These are phyloP conservation scores for Boletus subparvulus DNA, from an alignment of 768 basidiomycete genomes.

Conservation along the genomic window DNA sequence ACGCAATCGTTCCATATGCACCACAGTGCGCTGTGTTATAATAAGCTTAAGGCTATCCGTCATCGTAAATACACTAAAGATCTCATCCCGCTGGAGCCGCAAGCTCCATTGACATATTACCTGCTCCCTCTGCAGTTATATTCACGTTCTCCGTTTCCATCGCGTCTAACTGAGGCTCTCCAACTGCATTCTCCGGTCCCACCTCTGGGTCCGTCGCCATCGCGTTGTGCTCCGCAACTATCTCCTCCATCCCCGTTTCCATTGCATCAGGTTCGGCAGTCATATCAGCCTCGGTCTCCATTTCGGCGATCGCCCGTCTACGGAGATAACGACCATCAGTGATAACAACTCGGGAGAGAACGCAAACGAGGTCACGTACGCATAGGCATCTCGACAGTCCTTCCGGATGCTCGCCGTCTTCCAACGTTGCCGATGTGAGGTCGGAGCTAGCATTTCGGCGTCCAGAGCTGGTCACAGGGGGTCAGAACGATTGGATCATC, in stretches of 20 bases:
- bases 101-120: neutral
- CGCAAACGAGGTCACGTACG: slow-evolving; percentile 40
- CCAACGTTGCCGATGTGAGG: slow-evolving; percentile 58
- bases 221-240: neutral
- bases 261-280: neutral
- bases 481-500: neutral
- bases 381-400: slow-evolving; percentile 61
- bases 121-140: neutral
- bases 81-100: slow-evolving; percentile 9
- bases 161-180: neutral
- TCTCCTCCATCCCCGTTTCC: slow-evolving; percentile 9
- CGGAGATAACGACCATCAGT: neutral
- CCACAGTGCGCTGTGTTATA: neutral
- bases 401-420: slow-evolving; percentile 49
- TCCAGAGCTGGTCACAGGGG: slow-evolving; percentile 54
- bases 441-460: slow-evolving; percentile 53
- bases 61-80: slow-evolving; percentile 7
- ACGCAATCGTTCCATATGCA: neutral
- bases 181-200: neutral
- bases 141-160: neutral
- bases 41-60: neutral
- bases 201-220: neutral
- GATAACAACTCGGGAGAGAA: neutral
- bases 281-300: slow-evolving; percentile 41
- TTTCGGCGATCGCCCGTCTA: slow-evolving; percentile 47